Evolutionary conservation across 768 basidiomycete genomes (phyloP).

Genomic region (Candolleomyces aberdarensis): DNA sequence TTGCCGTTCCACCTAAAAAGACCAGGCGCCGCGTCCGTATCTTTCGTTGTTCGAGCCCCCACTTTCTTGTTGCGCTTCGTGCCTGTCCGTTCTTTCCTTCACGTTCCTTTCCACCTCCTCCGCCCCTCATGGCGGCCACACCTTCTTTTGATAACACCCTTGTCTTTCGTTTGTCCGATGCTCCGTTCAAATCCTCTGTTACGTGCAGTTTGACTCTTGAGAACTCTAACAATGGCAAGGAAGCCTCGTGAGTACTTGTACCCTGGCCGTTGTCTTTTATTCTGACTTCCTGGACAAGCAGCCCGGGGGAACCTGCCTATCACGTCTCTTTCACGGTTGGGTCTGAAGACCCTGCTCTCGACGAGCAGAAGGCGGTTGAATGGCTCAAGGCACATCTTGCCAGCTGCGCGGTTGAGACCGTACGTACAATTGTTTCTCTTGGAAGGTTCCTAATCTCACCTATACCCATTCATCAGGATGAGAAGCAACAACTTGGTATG

Average conservation of each 20-base stretch:
- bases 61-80: background rate
- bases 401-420: background rate
- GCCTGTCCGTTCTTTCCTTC: background rate
- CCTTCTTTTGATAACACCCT: slow-evolving; percentile 5
- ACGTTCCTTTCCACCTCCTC: background rate
- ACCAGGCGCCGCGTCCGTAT: no score
- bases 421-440: background rate
- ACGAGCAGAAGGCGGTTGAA: background rate
- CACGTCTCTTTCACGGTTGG: slow-evolving; percentile 3
- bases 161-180: slow-evolving; percentile 3
- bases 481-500: background rate
- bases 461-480: background rate
- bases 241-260: background rate
- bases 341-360: background rate
- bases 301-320: background rate
- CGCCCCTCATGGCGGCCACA: background rate
- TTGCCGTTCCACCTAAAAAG: no score
- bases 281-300: background rate
- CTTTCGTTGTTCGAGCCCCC: background rate
- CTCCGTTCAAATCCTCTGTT: background rate
- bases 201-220: slow-evolving; percentile 3
- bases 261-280: no score
- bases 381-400: background rate
- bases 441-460: background rate
- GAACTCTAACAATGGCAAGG: background rate